Base-by-base conservation (phyloP, 345 rosid genomes). In the Lepidium didymum region DNA sequence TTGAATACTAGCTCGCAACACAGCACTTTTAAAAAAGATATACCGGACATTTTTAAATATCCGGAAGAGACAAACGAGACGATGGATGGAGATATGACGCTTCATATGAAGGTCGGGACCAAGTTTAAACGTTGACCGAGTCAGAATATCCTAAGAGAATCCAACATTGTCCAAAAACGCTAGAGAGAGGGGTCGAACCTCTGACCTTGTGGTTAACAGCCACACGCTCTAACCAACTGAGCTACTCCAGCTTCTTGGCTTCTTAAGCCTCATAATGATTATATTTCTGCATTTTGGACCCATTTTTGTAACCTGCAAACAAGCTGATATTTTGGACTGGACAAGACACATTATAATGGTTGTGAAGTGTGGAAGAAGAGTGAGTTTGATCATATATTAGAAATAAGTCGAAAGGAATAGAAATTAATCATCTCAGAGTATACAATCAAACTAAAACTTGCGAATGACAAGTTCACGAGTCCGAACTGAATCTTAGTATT, bases 201-300 rank as follows among this genome's bases (percentile, higher is more conserved):
- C 70, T 35, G 70, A 64, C 76, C 70, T 72, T 72, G 70, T 62
- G 68, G 75, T 69, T 85, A 82, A 80, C 81, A 81, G 85, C 88
- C 83, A 81, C 84, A 86, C 84, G 86, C 84, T 80, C 85, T 82
- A 85, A 64, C 88, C 91, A 79, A 72, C 87, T 69, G 74, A 59
- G 59, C 74, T 69, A 59, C 52, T 49, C 51, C 31, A 57, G 47
- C 73, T 6, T 5, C 0, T 3, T 51, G 1, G 33, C 7, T 2
- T 25, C 2, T 3, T 25, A 25, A 25, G 3, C 3, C 27, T 3
- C n/a, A 25, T 25, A 25, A 25, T 3, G 0, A 25, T 3, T 25
- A 21, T 3, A 2, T 25, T 25, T 25, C 3, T 25, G 27, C 4
- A 2, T 25, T 2, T 25, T 0, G 3, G 3, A 3, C 2, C 27